Evolutionary conservation across 129 eudicot genomes (phyloP).

Genomic region (Logfia minima): DNA sequence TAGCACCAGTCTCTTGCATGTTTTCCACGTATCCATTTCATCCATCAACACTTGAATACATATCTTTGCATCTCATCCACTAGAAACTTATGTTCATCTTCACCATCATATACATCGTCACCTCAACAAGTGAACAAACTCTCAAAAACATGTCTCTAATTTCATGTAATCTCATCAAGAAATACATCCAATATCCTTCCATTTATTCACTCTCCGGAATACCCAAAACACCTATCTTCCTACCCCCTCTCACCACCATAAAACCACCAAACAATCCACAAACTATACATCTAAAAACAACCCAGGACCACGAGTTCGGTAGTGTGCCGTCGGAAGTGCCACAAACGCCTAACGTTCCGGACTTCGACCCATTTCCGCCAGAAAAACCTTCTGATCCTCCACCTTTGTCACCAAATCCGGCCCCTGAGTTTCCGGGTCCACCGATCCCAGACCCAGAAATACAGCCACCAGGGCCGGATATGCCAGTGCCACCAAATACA

Average conservation of each 20-base stretch:
- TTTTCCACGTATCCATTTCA: background rate
- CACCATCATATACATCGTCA: background rate
- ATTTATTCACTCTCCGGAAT: constrained; percentile 16
- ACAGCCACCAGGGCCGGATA: constrained; percentile 36
- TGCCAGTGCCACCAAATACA: constrained; percentile 34
- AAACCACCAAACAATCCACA: background rate
- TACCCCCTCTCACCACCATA: constrained; percentile 13
- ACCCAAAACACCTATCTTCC: constrained; percentile 8
- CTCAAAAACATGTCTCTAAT: constrained; percentile 3
- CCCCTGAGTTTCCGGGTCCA: constrained; percentile 34
- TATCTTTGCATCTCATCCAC: background rate
- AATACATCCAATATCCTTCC: constrained; percentile 14
- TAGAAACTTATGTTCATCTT: background rate
- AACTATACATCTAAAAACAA: constrained; percentile 5
- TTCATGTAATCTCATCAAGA: constrained; percentile 21
- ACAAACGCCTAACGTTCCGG: constrained; percentile 19
- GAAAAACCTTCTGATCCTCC: constrained; percentile 33
- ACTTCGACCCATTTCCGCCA: constrained; percentile 30
- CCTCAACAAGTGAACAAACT: background rate
- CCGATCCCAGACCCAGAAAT: constrained; percentile 27
- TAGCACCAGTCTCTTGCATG: background rate
- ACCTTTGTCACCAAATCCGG: constrained; percentile 22
- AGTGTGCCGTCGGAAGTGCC: constrained; percentile 14
- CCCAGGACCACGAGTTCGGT: constrained; percentile 12
- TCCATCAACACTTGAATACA: background rate